phyloP scores from a whole-genome alignment of 768 basidiomycete species.

The Termitomyces sp. region DNA sequence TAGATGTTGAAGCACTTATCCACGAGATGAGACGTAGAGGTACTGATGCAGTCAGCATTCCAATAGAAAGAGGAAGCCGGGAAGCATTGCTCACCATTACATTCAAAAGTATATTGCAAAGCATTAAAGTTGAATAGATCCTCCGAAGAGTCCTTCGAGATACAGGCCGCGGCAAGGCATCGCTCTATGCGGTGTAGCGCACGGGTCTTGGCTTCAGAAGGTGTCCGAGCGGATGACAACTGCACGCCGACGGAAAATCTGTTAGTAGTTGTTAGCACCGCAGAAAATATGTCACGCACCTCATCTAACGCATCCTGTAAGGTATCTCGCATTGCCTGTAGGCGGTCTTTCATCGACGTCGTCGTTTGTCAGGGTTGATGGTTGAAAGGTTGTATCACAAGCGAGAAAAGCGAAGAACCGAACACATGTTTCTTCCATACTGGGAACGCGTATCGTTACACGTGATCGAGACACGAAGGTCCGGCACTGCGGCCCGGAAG shows the following conservation, averaged over 20 bases:
- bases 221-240: slow-evolving; percentile 61
- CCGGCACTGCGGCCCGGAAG: neutral
- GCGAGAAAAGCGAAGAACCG: slow-evolving; percentile 5
- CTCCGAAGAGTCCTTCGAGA: slow-evolving; percentile 33
- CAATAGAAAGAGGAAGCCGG: neutral
- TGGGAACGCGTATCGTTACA: slow-evolving; percentile 9
- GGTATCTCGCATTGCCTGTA: slow-evolving; percentile 32
- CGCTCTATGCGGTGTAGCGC: slow-evolving; percentile 55
- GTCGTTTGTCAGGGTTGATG: slow-evolving; percentile 7
- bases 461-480: slow-evolving; percentile 6
- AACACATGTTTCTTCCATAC: slow-evolving; percentile 21
- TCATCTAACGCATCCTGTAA: slow-evolving; percentile 65
- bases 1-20: slow-evolving; percentile 46
- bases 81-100: slow-evolving; percentile 54
- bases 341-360: slow-evolving; percentile 19
- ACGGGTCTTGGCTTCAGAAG: slow-evolving; percentile 40
- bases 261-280: neutral
- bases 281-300: slow-evolving; percentile 31
- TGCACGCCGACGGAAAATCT: slow-evolving; percentile 20
- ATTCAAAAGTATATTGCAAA: slow-evolving; percentile 77
- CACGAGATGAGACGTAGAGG: slow-evolving; percentile 60
- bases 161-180: slow-evolving; percentile 45
- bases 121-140: slow-evolving; percentile 51
- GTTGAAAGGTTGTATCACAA: slow-evolving; percentile 9
- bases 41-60: slow-evolving; percentile 34